Conservation (phyloP, 805 yeast species). For the Cyberlindnera euphorbiae region DNA sequence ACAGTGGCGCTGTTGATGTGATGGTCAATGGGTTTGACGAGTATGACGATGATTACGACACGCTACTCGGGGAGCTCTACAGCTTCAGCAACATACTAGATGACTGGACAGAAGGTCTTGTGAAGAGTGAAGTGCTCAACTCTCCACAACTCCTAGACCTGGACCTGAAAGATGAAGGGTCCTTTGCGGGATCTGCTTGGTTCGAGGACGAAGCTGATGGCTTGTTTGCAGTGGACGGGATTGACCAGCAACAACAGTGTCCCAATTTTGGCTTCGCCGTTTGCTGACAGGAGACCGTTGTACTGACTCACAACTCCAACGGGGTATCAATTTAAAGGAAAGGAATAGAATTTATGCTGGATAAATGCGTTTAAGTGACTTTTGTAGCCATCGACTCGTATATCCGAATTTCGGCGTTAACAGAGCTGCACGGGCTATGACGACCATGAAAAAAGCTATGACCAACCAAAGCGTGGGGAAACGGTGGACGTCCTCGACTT, state of each 20-base stretch:
- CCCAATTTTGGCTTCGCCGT: slow-evolving; percentile 10
- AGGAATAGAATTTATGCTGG: too few species aligned
- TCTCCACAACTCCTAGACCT: not conserved
- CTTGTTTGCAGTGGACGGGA: slow-evolving; percentile 6
- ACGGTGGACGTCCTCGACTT: too few species aligned
- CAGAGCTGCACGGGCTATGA: too few species aligned
- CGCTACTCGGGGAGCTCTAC: slow-evolving; percentile 6
- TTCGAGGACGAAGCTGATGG: slow-evolving; percentile 2
- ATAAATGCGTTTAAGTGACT: too few species aligned
- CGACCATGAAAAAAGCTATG: too few species aligned
- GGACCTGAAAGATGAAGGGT: not conserved
- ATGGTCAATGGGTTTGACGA: slow-evolving; percentile 15
- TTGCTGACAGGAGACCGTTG: not conserved
- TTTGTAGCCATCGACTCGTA: too few species aligned
- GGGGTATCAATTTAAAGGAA: too few species aligned
- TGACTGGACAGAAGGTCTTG: slow-evolving; percentile 13
- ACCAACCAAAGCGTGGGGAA: too few species aligned
- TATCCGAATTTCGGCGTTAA: too few species aligned
- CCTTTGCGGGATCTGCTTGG: too few species aligned
- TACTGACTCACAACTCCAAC: too few species aligned
- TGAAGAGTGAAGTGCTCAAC: not conserved
- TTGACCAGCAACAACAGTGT: not conserved
- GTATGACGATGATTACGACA: slow-evolving; percentile 13
- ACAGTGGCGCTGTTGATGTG: slow-evolving; percentile 9
- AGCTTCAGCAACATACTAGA: slow-evolving; percentile 4